Conservation (phyloP, 2,329 filamentous ascomycete species). For the Colletotrichum godetiae region DNA sequence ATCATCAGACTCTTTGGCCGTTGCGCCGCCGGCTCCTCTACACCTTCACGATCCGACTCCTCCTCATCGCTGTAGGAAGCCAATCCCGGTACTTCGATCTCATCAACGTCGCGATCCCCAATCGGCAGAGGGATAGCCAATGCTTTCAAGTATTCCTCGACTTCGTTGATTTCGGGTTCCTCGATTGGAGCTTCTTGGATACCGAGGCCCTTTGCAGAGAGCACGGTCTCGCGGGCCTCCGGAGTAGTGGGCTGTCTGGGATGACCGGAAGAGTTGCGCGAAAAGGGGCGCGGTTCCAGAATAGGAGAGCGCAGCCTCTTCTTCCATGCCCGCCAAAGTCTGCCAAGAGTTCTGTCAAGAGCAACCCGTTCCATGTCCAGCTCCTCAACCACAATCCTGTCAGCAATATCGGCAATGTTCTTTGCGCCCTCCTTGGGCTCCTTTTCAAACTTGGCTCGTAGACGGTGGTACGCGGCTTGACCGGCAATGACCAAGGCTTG, state of each 20-base stretch:
- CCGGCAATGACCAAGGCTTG: conserved; percentile 89
- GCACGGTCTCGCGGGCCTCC: conserved; percentile 48
- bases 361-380: conserved; percentile 93
- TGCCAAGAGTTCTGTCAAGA: conserved; percentile 86
- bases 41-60: conserved; percentile 53
- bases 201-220: conserved; percentile 45
- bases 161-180: conserved; percentile 14
- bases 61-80: conserved; percentile 73
- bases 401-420: conserved; percentile 61
- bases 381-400: conserved; percentile 86
- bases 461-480: conserved; percentile 81
- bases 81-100: conserved; percentile 83
- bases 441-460: conserved; percentile 68
- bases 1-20: conserved; percentile 62
- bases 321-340: conserved; percentile 95
- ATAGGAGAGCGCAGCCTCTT: conserved; percentile 77
- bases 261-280: conserved; percentile 57
- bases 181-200: conserved; percentile 30
- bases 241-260: conserved; percentile 52
- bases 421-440: conserved; percentile 65
- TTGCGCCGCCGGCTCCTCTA: conserved; percentile 40
- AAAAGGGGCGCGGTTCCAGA: conserved; percentile 60
- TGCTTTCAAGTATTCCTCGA: conserved; percentile 58
- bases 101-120: conserved; percentile 75
- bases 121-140: conserved; percentile 77